phyloP scores from a whole-genome alignment of 2,329 filamentous ascomycete species.

The Lojkania enalia region DNA sequence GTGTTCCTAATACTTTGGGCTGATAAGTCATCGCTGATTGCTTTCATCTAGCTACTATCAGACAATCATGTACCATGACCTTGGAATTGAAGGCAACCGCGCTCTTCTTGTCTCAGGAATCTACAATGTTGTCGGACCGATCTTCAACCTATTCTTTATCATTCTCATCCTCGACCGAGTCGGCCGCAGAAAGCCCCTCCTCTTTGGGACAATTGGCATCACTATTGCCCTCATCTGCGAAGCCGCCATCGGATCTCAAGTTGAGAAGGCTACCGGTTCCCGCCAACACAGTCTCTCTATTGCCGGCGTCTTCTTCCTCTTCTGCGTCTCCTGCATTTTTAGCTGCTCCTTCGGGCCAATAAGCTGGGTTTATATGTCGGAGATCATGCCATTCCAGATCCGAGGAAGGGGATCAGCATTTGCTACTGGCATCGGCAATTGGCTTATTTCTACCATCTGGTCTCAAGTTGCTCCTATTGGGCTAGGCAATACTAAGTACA shows the following conservation, averaged over 20 bases:
- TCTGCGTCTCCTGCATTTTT: conserved; percentile 49
- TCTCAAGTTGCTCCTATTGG: conserved; percentile 61
- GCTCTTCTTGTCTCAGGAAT: conserved; percentile 61
- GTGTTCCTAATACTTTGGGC: background rate
- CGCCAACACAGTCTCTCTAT: conserved; percentile 55
- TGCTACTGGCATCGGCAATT: conserved; percentile 61
- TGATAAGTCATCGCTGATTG: too few species aligned
- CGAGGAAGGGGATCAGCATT: conserved; percentile 62
- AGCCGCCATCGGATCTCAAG: conserved; percentile 55
- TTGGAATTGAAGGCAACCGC: conserved; percentile 60
- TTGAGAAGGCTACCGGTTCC: conserved; percentile 32
- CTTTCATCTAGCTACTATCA: conserved; percentile 63
- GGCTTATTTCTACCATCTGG: conserved; percentile 63
- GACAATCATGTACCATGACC: conserved; percentile 60
- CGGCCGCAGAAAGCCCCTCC: conserved; percentile 54
- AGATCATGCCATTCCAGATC: conserved; percentile 67
- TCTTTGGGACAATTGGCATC: conserved; percentile 59
- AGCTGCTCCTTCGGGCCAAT: conserved; percentile 40
- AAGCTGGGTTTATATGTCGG: conserved; percentile 67
- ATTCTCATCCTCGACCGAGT: conserved; percentile 59
- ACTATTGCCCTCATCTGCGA: conserved; percentile 63
- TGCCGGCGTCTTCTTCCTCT: conserved; percentile 68
- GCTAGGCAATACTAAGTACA: conserved; percentile 54
- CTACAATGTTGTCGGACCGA: conserved; percentile 62
- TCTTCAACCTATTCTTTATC: conserved; percentile 64